Evolutionary conservation across 2,329 filamentous ascomycete genomes (phyloP).

Genomic region (Calonectria leucothoes): DNA sequence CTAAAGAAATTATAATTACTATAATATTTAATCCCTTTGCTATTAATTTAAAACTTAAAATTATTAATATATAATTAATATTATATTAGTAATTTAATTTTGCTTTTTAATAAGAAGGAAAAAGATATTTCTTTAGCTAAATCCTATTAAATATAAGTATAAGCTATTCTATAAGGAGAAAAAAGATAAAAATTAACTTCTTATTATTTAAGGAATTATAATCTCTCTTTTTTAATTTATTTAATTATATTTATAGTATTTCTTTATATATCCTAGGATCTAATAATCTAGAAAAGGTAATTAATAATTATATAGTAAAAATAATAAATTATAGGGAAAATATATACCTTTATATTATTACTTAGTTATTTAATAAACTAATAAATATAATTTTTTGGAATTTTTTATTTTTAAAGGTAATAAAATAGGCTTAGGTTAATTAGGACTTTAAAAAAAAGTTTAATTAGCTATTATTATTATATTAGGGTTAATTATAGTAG

Average conservation of each 20-base stretch:
- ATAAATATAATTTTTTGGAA: background rate
- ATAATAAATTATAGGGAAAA: background rate
- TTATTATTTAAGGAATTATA: background rate
- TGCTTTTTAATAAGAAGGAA: background rate
- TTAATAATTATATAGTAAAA: background rate
- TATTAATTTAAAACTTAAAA: background rate
- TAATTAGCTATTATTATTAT: no score
- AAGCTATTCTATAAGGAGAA: background rate
- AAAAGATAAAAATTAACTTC: background rate
- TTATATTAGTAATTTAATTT: background rate
- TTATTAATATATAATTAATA: background rate
- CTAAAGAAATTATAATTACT: background rate
- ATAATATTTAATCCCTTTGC: background rate
- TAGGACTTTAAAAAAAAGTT: background rate
- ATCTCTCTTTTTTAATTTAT: background rate
- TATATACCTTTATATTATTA: background rate
- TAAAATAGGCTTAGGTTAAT: background rate
- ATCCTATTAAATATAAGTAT: background rate
- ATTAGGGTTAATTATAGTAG: no score
- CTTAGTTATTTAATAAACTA: background rate
- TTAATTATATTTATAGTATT: background rate
- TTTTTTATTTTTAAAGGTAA: background rate
- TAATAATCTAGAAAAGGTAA: background rate
- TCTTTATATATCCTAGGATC: background rate
- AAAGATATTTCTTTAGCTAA: background rate